phyloP scores from a whole-genome alignment of 441 rosid species.

The Adansonia rubrostipa region DNA sequence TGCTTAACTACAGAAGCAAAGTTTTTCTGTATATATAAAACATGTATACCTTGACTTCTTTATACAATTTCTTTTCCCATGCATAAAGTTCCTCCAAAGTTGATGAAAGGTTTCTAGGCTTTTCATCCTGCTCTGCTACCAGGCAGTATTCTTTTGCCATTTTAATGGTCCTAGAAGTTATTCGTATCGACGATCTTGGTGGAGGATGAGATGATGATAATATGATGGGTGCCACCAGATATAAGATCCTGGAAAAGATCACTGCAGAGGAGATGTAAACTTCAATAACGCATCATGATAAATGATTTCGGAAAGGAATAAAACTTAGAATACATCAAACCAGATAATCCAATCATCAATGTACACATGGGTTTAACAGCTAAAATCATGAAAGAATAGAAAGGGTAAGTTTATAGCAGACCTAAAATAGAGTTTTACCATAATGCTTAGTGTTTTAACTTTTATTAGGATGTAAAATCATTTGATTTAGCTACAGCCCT shows the following conservation, averaged over 20 bases:
- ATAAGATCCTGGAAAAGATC: slow-evolving; percentile 72
- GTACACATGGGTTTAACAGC: not conserved
- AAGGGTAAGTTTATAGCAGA: not conserved
- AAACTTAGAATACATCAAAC: slow-evolving; percentile 17
- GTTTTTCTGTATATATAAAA: not conserved
- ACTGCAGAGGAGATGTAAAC: slow-evolving; percentile 48
- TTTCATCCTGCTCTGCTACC: slow-evolving; percentile 45
- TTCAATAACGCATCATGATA: slow-evolving; percentile 23
- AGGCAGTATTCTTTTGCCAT: slow-evolving; percentile 63
- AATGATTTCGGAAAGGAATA: not conserved
- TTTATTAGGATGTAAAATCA: too few species aligned
- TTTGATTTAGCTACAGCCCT: not conserved
- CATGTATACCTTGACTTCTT: slow-evolving; percentile 76
- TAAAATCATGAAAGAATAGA: not conserved
- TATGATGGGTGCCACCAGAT: slow-evolving; percentile 53
- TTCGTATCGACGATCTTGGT: slow-evolving; percentile 40
- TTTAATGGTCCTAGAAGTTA: slow-evolving; percentile 68
- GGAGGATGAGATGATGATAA: slow-evolving; percentile 48
- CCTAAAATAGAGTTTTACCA: not conserved
- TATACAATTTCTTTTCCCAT: slow-evolving; percentile 91
- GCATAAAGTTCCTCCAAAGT: slow-evolving; percentile 74
- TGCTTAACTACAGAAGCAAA: not conserved
- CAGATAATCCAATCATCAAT: not conserved
- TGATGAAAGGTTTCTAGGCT: slow-evolving; percentile 63
- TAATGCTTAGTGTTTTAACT: not conserved